phyloP scores from a whole-genome alignment of 192 early-diverging fungal genomes.

The Linnemannia exigua region DNA sequence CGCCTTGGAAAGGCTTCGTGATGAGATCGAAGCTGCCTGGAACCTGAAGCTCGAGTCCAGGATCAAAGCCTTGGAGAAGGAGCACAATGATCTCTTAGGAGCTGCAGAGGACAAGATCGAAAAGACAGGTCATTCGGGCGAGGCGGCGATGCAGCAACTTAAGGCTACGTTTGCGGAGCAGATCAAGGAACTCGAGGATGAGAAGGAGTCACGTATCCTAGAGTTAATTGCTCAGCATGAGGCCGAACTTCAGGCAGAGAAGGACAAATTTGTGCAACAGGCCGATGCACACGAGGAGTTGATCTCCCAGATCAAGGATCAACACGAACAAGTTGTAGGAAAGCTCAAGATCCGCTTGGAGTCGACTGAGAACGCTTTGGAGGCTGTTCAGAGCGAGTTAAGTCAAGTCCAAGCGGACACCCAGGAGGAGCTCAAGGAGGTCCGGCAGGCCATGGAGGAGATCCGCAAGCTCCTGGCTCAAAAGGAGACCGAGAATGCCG shows the following conservation, averaged over 20 bases:
- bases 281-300: conserved; percentile 23
- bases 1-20: conserved; percentile 20
- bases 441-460: conserved; percentile 40
- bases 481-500: conserved; percentile 31
- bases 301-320: not conserved
- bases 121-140: conserved; percentile 8
- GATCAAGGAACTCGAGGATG: conserved; percentile 35
- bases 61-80: conserved; percentile 24
- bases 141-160: conserved; percentile 25
- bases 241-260: conserved; percentile 23
- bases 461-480: conserved; percentile 23
- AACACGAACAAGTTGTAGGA: conserved; percentile 11
- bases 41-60: conserved; percentile 22
- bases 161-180: conserved; percentile 32
- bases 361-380: not conserved
- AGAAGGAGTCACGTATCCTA: conserved; percentile 12
- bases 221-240: conserved; percentile 27
- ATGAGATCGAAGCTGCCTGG: conserved; percentile 41
- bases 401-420: conserved; percentile 3
- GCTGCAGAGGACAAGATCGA: not conserved
- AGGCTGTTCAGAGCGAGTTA: not conserved
- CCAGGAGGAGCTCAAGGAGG: conserved; percentile 13
- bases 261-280: conserved; percentile 27
- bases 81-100: conserved; percentile 15
- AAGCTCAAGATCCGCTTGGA: conserved; percentile 11